phyloP scores from a whole-genome alignment of 257 asterid species.

The Penstemon newberryi region DNA sequence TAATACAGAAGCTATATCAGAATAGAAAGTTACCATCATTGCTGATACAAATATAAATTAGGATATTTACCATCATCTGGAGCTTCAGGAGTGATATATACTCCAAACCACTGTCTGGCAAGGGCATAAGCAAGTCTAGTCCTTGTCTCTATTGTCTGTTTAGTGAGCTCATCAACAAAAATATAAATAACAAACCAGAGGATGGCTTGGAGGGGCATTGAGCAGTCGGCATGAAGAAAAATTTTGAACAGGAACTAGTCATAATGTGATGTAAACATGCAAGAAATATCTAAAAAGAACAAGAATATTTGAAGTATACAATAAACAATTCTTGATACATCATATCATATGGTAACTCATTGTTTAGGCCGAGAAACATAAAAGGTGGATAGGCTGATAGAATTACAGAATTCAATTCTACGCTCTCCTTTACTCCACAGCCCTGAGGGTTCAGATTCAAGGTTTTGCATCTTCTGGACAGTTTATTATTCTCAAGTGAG shows the following conservation, averaged over 20 bases:
- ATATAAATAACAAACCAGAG: slow-evolving; percentile 20
- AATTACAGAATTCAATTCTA: background rate
- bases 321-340: background rate
- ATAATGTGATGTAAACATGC: background rate
- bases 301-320: background rate
- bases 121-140: slow-evolving; percentile 90
- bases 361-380: slow-evolving; percentile 7
- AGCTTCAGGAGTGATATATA: slow-evolving; percentile 81
- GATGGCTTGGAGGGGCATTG: slow-evolving; percentile 4
- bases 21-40: slow-evolving; percentile 10
- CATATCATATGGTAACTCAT: background rate
- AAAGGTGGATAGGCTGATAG: slow-evolving; percentile 6
- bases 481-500: background rate
- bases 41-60: slow-evolving; percentile 28
- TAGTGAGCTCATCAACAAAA: slow-evolving; percentile 39
- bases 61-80: slow-evolving; percentile 74
- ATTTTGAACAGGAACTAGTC: background rate
- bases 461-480: background rate
- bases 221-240: slow-evolving; percentile 11
- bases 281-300: background rate
- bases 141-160: slow-evolving; percentile 94
- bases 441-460: slow-evolving; percentile 3
- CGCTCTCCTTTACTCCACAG: background rate
- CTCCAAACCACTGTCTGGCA: slow-evolving; percentile 99
- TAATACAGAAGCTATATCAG: slow-evolving; percentile 40